Evolutionary conservation across 1,284 basidiomycete genomes (phyloP).

Genomic region (Rhodotorula sp.): DNA sequence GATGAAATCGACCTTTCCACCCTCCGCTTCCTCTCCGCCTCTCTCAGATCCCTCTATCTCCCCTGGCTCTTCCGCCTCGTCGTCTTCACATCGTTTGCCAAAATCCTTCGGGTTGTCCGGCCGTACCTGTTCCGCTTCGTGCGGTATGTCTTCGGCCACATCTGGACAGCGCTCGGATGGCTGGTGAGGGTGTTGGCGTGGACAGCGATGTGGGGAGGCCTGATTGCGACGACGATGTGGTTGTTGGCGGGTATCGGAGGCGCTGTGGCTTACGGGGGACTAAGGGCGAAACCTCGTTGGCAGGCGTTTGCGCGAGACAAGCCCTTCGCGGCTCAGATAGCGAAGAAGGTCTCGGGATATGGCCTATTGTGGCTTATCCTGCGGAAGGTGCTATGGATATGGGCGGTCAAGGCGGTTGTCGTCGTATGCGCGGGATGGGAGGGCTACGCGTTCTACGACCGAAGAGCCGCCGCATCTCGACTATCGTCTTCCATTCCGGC

Average conservation of each 20-base stretch:
- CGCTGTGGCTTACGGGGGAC: background rate
- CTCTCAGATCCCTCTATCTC: constrained; percentile 13
- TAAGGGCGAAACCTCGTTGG: constrained; percentile 4
- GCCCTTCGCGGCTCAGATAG: background rate
- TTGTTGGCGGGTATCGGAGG: constrained; percentile 1
- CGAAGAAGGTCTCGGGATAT: background rate
- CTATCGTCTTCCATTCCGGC: too few relatives aligned
- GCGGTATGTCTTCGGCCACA: background rate
- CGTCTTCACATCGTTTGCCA: constrained; percentile 10
- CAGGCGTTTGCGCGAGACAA: background rate
- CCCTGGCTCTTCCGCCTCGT: constrained; percentile 18
- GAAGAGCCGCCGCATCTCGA: background rate
- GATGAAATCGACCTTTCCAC: constrained; percentile 23
- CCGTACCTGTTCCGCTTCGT: constrained; percentile 8
- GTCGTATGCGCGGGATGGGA: background rate
- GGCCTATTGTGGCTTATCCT: background rate
- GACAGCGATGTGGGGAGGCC: constrained; percentile 4
- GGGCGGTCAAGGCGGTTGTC: background rate
- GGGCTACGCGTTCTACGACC: background rate
- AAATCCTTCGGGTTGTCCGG: constrained; percentile 6
- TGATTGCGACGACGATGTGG: constrained; percentile 12
- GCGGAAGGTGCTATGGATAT: background rate
- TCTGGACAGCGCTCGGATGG: background rate
- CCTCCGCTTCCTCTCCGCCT: constrained; percentile 8
- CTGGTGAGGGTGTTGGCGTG: background rate